Conservation (phyloP, 2,329 filamentous ascomycete species). For the Byssoonygena ceratinophila region DNA sequence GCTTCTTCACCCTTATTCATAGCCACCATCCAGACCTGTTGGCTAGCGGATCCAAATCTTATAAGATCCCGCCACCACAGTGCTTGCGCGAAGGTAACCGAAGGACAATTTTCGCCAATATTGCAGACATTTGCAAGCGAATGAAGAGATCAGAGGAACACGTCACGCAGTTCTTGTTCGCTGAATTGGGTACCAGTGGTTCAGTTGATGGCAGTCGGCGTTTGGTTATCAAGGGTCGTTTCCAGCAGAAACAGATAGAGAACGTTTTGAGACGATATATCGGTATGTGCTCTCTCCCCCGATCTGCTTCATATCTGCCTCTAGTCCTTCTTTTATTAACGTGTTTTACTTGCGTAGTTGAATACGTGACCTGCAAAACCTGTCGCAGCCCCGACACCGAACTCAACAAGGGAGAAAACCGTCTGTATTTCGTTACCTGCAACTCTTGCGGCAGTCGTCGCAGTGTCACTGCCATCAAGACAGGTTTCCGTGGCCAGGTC, state of each 20-base stretch:
- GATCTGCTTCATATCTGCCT: too few relatives aligned
- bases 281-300: constrained; percentile 55
- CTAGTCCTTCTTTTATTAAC: constrained; percentile 9
- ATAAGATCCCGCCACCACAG: constrained; percentile 98
- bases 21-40: constrained; percentile 96
- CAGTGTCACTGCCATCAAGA: constrained; percentile 96
- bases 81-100: constrained; percentile 99
- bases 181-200: constrained; percentile 93
- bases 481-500: constrained; percentile 98
- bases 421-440: constrained; percentile 97
- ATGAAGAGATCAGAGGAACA: constrained; percentile 99
- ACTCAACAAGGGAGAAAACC: constrained; percentile 97
- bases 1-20: constrained; percentile 90
- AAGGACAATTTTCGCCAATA: constrained; percentile 99
- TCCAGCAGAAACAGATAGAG: constrained; percentile 99
- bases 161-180: constrained; percentile 92
- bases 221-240: constrained; percentile 97
- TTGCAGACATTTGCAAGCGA: constrained; percentile 95
- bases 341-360: constrained; percentile 45
- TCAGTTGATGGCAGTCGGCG: constrained; percentile 87
- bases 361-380: constrained; percentile 98
- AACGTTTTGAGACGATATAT: constrained; percentile 94
- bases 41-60: constrained; percentile 78
- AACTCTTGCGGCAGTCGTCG: constrained; percentile 75
- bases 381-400: constrained; percentile 91